These are phyloP conservation scores for Trichoderma citrinoviride DNA, from an alignment of 2,329 filamentous ascomycete species.

Conservation along the genomic window DNA sequence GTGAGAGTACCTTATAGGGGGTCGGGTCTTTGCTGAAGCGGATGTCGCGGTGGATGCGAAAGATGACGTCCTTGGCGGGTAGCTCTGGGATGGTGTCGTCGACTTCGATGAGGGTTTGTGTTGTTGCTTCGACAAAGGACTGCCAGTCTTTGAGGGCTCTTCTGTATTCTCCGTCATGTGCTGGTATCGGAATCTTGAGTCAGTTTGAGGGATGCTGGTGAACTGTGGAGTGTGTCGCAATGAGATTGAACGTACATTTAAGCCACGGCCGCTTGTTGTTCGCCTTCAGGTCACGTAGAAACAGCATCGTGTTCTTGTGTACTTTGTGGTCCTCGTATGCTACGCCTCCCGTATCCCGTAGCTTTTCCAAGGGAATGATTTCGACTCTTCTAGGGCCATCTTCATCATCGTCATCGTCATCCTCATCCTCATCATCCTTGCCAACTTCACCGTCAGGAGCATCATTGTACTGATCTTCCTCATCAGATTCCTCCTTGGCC, in stretches of 20 bases:
- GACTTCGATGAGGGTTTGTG: constrained; percentile 64
- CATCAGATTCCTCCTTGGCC: constrained; percentile 24
- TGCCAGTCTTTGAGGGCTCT: constrained; percentile 78
- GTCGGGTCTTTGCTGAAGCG: constrained; percentile 81
- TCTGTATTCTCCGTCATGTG: constrained; percentile 76
- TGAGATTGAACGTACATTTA: constrained; percentile 44
- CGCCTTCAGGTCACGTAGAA: constrained; percentile 56
- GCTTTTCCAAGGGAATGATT: constrained; percentile 38
- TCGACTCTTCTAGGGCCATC: constrained; percentile 36
- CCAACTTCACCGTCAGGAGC: constrained; percentile 28
- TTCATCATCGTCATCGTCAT: constrained; percentile 40
- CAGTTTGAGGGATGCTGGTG: neutral
- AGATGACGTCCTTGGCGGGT: constrained; percentile 80
- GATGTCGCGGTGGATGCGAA: constrained; percentile 83
- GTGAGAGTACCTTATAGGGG: constrained; percentile 73
- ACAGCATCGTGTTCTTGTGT: constrained; percentile 57
- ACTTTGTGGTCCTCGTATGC: constrained; percentile 52
- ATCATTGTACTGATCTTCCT: constrained; percentile 28
- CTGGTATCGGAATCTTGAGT: constrained; percentile 41
- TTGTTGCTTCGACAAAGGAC: constrained; percentile 70
- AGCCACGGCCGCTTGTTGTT: constrained; percentile 61
- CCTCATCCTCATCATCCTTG: constrained; percentile 26
- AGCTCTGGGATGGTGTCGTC: constrained; percentile 85
- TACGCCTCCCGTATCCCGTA: constrained; percentile 36
- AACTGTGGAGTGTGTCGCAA: neutral